A percentile compares a stretch with the other conserved stretches of the same genome.
Evolutionary conservation across 768 basidiomycete species (phyloP).

Genomic region (Xerocomellus amylosporus): DNA sequence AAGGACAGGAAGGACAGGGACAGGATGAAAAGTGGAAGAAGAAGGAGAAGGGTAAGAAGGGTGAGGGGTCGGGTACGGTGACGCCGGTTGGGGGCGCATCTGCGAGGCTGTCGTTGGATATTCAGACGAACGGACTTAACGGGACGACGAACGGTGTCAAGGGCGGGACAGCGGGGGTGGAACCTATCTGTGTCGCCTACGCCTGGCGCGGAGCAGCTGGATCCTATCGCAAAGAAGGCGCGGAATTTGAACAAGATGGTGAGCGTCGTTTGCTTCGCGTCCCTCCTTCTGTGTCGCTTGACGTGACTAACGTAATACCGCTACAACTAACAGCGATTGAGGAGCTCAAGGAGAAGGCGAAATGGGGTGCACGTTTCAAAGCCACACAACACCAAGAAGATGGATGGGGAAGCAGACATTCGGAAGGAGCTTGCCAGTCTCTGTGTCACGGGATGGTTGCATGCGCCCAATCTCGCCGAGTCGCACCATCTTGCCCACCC

Average conservation of each 20-base stretch:
- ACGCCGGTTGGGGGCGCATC: constrained; percentile 29
- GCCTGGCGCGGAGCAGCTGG: constrained; percentile 60
- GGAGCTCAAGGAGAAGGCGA: constrained; percentile 90
- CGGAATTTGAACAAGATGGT: constrained; percentile 97
- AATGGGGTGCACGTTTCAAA: constrained; percentile 89
- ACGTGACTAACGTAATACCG: neutral
- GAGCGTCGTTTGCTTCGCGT: neutral
- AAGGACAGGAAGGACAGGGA: constrained; percentile 29
- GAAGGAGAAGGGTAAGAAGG: constrained; percentile 49
- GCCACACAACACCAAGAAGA: too few species aligned
- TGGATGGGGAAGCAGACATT: constrained; percentile 86
- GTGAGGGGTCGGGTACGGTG: constrained; percentile 27
- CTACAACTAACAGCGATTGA: constrained; percentile 94
- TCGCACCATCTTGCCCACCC: too few species aligned
- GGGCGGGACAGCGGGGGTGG: neutral
- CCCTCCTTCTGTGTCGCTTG: neutral
- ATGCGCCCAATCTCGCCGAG: too few species aligned
- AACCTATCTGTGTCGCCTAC: constrained; percentile 45
- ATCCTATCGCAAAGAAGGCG: constrained; percentile 87
- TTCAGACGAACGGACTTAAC: constrained; percentile 30
- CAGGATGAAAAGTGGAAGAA: constrained; percentile 46
- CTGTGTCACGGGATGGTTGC: too few species aligned
- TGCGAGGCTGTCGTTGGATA: constrained; percentile 36
- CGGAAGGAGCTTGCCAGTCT: constrained; percentile 66
- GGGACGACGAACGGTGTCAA: constrained; percentile 17